Conservation (phyloP, 2,329 filamentous ascomycete species). For the Emydomyces testavorans region DNA sequence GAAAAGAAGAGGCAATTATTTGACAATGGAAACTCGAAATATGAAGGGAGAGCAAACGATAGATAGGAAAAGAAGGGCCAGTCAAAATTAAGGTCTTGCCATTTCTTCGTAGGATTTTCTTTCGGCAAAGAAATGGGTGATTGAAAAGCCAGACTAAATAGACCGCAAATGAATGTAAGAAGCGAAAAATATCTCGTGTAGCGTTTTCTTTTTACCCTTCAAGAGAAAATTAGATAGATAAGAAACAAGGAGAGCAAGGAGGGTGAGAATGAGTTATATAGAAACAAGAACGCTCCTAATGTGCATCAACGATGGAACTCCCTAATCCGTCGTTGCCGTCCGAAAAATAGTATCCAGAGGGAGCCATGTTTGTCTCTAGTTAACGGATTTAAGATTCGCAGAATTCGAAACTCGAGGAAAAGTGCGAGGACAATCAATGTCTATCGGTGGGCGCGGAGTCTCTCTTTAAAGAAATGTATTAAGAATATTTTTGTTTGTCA, state of each 20-base stretch:
- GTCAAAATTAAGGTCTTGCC: no score
- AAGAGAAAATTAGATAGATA: not conserved
- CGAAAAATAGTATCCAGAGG: not conserved
- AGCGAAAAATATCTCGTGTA: no score
- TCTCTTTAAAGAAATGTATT: not conserved
- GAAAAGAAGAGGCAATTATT: not conserved
- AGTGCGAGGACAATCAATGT: not conserved
- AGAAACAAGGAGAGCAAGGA: not conserved
- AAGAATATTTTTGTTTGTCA: not conserved
- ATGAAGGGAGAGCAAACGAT: not conserved
- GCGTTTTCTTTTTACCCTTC: not conserved
- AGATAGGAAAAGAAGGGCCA: not conserved
- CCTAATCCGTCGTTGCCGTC: conserved; percentile 3
- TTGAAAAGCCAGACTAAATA: no score
- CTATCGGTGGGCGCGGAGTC: not conserved
- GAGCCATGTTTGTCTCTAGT: not conserved
- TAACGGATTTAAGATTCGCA: not conserved
- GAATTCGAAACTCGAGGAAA: conserved; percentile 4
- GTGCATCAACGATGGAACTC: conserved; percentile 1
- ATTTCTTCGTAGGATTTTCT: no score
- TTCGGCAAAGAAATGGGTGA: no score
- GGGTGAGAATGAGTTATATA: no score
- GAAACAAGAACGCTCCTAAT: not conserved
- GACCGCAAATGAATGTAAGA: no score
- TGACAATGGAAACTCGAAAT: not conserved